Percentiles rank a stretch among this genome's conserved stretches.
Conservation (phyloP, 2,329 filamentous ascomycete species). For the Pseudocercospora crystallina region DNA sequence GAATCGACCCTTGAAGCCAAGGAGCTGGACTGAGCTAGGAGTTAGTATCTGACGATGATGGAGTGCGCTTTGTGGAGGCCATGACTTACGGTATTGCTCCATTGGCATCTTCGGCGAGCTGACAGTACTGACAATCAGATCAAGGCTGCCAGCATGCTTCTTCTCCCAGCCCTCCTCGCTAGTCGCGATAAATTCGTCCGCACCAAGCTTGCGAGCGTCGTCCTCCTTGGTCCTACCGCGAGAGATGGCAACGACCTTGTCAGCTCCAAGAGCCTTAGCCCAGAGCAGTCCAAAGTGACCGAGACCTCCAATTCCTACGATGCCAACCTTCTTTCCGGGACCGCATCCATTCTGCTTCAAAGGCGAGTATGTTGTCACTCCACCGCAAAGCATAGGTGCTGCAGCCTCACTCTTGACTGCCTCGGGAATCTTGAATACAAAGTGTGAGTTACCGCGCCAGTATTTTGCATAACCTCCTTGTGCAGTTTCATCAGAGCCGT, state of each 20-base stretch:
- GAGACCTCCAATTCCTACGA: constrained; percentile 68
- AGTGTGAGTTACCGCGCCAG: constrained; percentile 50
- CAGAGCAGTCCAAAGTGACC: constrained; percentile 68
- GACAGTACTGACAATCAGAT: constrained; percentile 60
- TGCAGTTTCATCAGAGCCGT: constrained; percentile 26
- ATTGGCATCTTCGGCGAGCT: constrained; percentile 64
- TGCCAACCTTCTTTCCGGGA: constrained; percentile 68
- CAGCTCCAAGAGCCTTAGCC: constrained; percentile 67
- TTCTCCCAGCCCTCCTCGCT: constrained; percentile 58
- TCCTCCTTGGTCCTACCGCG: constrained; percentile 58
- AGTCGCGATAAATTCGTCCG: constrained; percentile 57
- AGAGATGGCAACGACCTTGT: constrained; percentile 66
- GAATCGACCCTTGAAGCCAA: constrained; percentile 59
- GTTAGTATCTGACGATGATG: background rate
- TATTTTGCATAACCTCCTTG: constrained; percentile 62
- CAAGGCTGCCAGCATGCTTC: constrained; percentile 52
- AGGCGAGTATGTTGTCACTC: constrained; percentile 71
- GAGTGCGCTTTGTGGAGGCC: background rate
- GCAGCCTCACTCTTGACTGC: constrained; percentile 50
- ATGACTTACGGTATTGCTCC: constrained; percentile 48
- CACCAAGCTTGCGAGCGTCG: constrained; percentile 62
- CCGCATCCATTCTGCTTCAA: constrained; percentile 66
- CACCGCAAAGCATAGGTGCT: constrained; percentile 74
- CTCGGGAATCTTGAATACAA: constrained; percentile 57
- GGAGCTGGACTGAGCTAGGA: constrained; percentile 40